A percentile compares a stretch with the other conserved stretches of the same genome.
These are phyloP conservation scores for Neurospora tetraspora DNA, from an alignment of 495 filamentous ascomycete genomes.

Conservation along the genomic window DNA sequence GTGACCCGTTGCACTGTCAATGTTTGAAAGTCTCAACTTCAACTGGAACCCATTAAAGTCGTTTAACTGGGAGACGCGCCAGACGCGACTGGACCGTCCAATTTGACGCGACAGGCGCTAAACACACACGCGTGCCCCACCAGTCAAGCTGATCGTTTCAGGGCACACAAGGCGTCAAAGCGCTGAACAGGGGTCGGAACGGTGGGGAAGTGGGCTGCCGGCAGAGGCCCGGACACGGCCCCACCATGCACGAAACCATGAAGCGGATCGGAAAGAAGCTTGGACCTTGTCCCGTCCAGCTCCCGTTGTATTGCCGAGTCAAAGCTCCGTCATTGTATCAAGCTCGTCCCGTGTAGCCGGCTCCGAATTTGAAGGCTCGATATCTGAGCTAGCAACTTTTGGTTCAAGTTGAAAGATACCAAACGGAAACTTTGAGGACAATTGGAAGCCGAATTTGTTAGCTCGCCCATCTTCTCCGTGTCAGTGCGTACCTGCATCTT, in stretches of 20 bases:
- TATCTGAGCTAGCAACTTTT: background rate
- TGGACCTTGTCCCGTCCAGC: background rate
- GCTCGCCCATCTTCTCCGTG: background rate
- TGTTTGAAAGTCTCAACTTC: background rate
- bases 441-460: background rate
- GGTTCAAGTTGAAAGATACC: background rate
- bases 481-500: background rate
- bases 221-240: background rate
- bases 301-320: background rate
- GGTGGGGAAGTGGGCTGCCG: background rate
- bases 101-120: background rate
- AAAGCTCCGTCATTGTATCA: background rate
- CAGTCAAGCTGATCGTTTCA: background rate
- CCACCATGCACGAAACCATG: background rate
- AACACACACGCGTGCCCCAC: background rate
- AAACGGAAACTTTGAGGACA: background rate
- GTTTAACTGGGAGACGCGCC: background rate
- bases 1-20: background rate
- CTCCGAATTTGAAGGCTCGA: background rate
- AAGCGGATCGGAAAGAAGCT: background rate
- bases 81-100: background rate
- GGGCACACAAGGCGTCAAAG: background rate
- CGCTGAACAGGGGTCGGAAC: background rate
- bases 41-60: background rate
- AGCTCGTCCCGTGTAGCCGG: background rate